These are phyloP conservation scores for Cyclospora cayetanensis DNA, from an alignment of 169 alveolate species.

Conservation along the genomic window DNA sequence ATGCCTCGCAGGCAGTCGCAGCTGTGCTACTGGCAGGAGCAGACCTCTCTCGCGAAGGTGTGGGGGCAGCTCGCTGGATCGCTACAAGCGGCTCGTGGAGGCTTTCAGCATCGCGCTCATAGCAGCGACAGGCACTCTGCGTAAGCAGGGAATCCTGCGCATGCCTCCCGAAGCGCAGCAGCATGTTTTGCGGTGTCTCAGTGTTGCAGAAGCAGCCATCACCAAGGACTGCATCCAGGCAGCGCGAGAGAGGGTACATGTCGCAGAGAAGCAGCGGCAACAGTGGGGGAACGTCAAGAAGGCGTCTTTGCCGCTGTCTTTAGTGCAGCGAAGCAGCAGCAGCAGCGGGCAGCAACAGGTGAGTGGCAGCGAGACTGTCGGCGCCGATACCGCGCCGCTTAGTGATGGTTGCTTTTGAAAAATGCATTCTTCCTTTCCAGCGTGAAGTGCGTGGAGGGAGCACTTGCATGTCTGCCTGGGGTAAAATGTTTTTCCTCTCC, in stretches of 20 bases:
- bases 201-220: neutral
- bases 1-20: too few species aligned
- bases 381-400: too few species aligned
- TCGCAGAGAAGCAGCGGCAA: neutral
- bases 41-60: too few species aligned
- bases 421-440: too few species aligned
- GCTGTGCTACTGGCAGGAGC: too few species aligned
- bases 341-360: constrained; percentile 13
- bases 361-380: too few species aligned
- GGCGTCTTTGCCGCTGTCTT: neutral
- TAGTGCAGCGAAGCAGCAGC: neutral
- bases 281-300: neutral
- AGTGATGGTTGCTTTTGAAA: too few species aligned
- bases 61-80: neutral
- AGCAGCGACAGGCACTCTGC: neutral
- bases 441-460: too few species aligned
- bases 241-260: neutral
- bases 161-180: neutral
- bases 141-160: neutral
- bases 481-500: too few species aligned
- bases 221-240: neutral
- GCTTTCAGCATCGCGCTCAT: neutral
- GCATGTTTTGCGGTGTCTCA: neutral
- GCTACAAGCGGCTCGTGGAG: neutral
- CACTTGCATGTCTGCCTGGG: too few species aligned